A percentile compares a stretch with the other conserved stretches of the same genome.
Evolutionary conservation across 164 flowering plant genomes (phyloP).

Genomic region (Chimonanthus salicifolius): DNA sequence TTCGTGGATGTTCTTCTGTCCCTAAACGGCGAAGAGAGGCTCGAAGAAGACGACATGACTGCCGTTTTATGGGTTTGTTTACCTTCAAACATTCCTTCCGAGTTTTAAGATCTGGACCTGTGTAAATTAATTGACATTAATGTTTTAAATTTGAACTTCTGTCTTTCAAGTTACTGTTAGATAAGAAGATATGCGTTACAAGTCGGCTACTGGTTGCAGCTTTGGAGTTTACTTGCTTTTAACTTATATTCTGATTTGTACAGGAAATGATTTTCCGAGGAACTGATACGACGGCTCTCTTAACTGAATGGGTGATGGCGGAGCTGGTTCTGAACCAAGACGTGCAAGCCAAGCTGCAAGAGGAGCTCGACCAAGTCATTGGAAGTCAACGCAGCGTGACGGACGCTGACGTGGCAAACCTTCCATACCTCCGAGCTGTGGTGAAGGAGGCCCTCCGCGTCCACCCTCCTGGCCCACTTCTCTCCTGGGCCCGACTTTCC

Average conservation of each 20-base stretch:
- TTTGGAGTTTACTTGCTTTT: background rate
- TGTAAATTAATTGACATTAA: background rate
- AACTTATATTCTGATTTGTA: background rate
- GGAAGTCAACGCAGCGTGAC: background rate
- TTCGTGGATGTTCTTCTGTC: conserved; percentile 58
- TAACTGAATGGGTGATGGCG: conserved; percentile 64
- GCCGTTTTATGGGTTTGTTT: conserved; percentile 57
- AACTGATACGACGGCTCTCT: conserved; percentile 52
- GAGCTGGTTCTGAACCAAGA: conserved; percentile 40
- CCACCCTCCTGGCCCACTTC: conserved; percentile 70
- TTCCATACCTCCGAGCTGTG: background rate
- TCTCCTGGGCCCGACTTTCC: conserved; percentile 63
- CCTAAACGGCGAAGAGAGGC: conserved; percentile 49
- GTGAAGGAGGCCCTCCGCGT: conserved; percentile 27
- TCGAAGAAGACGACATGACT: conserved; percentile 48
- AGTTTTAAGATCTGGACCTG: background rate
- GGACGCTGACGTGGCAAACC: conserved; percentile 1
- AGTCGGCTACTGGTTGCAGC: background rate
- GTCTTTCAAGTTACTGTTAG: too few relatives aligned
- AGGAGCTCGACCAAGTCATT: conserved; percentile 27
- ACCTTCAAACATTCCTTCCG: background rate
- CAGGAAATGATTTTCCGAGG: conserved; percentile 76
- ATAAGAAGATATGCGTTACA: background rate
- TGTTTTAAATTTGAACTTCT: background rate
- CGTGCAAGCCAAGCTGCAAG: conserved; percentile 32